Evolutionary conservation across 2,329 filamentous ascomycete genomes (phyloP), one percentile per base, ranked within the genome.

Genomic region (Aspergillus sp.): DNA sequence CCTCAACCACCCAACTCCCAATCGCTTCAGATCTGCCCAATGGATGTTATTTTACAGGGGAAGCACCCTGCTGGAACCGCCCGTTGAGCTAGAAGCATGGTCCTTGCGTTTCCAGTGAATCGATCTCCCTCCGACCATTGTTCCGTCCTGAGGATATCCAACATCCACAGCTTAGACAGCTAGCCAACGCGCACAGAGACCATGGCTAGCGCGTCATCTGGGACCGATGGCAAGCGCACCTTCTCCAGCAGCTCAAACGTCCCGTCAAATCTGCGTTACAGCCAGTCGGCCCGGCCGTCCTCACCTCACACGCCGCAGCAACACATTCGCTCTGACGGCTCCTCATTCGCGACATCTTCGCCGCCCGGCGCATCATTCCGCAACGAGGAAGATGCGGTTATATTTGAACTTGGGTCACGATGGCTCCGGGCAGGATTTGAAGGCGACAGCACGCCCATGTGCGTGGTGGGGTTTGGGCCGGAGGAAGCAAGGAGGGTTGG

Each of bases 401-500:
- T 98, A 26, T 68, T 95, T 32, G 86, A 96, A 55, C 57, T 96
- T 22, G 88, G 86, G 1, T 74, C 83, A 7, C 75, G 89, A 14
- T 81, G 78, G 58, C 58, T 96, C 15, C 77, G 82, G 27, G 80
- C 82, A 7, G 91, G 91, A 0, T 91, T 95, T 53, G 84, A 88
- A 4, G 88, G 88, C 32, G 88, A 94, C 57, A 73, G 78, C 26
- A 63, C 69, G 3, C 86, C 86, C 11, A 64, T 72, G 45, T 93
- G 89, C 55, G 73, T 69, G 10, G 63, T 88, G 14, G 68, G 72
- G 14, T 89, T 86, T 55, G 76, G 78, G 0, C 85, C 84, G 0
- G 80, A 88, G 41, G 72, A 82, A 51, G 78, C 82, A 51, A 74
- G 83, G 33, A 74, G 89, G 39, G 75, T 75, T 8, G 91, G 88